Conservation (phyloP, 129 eudicot genomes). For the Calendula officinalis region DNA sequence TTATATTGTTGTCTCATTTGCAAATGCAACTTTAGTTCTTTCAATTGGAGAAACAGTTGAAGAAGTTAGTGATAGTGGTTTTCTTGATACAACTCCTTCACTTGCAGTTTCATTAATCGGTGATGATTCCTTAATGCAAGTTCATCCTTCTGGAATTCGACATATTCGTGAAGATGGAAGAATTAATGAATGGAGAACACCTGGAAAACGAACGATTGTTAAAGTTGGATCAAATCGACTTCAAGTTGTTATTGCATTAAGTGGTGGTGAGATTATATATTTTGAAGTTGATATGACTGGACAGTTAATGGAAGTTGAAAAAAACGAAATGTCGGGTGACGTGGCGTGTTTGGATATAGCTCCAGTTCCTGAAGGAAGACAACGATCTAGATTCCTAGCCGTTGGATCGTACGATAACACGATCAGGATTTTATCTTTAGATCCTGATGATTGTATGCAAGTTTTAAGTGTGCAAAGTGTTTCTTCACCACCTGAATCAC, state of each 20-base stretch:
- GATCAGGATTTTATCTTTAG: slow-evolving; percentile 82
- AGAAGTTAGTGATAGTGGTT: slow-evolving; percentile 99
- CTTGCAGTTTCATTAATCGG: slow-evolving; percentile 96
- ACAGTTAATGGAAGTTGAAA: slow-evolving; percentile 92
- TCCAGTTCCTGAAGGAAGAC: slow-evolving; percentile 99
- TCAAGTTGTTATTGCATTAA: slow-evolving; percentile 92
- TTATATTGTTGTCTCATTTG: slow-evolving; percentile 93
- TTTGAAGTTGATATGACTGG: slow-evolving; percentile 97
- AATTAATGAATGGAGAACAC: slow-evolving; percentile 98
- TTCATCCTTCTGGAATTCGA: slow-evolving; percentile 94
- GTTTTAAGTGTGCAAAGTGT: slow-evolving; percentile 88
- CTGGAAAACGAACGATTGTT: slow-evolving; percentile 93
- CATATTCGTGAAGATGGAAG: slow-evolving; percentile 98
- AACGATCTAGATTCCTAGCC: slow-evolving; percentile 92
- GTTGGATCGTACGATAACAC: slow-evolving; percentile 97
- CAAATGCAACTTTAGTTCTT: slow-evolving; percentile 94
- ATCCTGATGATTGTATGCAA: slow-evolving; percentile 99
- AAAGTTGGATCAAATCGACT: slow-evolving; percentile 95
- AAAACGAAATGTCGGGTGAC: slow-evolving; percentile 97
- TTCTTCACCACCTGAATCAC: slow-evolving; percentile 94
- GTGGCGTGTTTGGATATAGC: slow-evolving; percentile 99
- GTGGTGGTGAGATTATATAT: slow-evolving; percentile 97
- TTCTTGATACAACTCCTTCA: slow-evolving; percentile 97
- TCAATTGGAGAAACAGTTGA: slow-evolving; percentile 99
- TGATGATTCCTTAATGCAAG: slow-evolving; percentile 99